These are phyloP conservation scores for Saturnispora sekii DNA, from an alignment of 805 yeast genomes.

Conservation along the genomic window DNA sequence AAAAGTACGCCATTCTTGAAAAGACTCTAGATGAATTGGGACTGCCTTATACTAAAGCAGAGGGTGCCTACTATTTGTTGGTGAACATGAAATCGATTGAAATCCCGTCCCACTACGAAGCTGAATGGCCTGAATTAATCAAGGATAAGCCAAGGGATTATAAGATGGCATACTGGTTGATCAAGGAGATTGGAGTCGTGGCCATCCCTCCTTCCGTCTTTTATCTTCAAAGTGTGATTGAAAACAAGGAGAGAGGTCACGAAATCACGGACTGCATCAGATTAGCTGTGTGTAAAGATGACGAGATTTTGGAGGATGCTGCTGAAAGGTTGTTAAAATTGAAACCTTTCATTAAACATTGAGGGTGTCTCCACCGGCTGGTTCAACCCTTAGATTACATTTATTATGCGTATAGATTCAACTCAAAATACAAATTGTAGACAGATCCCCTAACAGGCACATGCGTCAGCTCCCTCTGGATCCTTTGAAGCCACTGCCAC, in stretches of 20 bases:
- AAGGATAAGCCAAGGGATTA: conserved; percentile 70
- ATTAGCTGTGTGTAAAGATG: conserved; percentile 95
- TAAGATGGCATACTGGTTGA: conserved; percentile 85
- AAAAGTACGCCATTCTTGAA: conserved; percentile 67
- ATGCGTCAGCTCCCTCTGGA: conserved; percentile 26
- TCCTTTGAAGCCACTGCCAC: conserved; percentile 30
- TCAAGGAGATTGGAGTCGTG: conserved; percentile 86
- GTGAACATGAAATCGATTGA: conserved; percentile 80
- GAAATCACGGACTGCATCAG: conserved; percentile 50
- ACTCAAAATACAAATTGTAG: not conserved
- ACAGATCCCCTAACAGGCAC: conserved; percentile 29
- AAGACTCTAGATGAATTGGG: conserved; percentile 76
- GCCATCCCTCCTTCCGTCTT: conserved; percentile 98
- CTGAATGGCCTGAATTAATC: conserved; percentile 54
- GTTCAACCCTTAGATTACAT: not conserved
- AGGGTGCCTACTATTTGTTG: conserved; percentile 87
- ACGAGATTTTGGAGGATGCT: conserved; percentile 69
- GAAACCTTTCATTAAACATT: conserved; percentile 7
- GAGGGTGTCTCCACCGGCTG: not conserved
- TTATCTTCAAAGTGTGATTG: conserved; percentile 62
- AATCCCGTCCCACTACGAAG: conserved; percentile 53
- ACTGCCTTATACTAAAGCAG: conserved; percentile 82
- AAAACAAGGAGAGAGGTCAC: conserved; percentile 22
- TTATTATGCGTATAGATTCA: not conserved
- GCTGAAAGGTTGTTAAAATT: conserved; percentile 63